Percentiles rank a stretch among this genome's conserved stretches.
Evolutionary conservation across 2,329 filamentous ascomycete species (phyloP).

Genomic region (Botryotinia globosa): DNA sequence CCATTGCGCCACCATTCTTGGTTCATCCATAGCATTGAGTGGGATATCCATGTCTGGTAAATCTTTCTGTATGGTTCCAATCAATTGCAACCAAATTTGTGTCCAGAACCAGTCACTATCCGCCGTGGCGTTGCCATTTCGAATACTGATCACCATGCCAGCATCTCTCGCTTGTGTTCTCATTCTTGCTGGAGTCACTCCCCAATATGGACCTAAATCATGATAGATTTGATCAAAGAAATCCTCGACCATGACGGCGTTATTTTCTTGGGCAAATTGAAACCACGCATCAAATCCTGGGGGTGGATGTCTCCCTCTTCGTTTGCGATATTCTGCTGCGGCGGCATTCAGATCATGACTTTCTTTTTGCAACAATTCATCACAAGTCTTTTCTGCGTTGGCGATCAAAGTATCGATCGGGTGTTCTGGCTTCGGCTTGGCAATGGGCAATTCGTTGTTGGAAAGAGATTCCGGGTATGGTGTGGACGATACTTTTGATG

Average conservation of each 20-base stretch:
- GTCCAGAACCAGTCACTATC: slow-evolving; percentile 44
- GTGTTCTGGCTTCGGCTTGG: slow-evolving; percentile 34
- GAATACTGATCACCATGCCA: slow-evolving; percentile 61
- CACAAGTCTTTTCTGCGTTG: slow-evolving; percentile 42
- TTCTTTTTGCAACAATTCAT: slow-evolving; percentile 43
- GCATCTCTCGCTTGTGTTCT: slow-evolving; percentile 52
- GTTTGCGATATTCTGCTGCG: slow-evolving; percentile 52
- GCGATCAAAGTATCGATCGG: slow-evolving; percentile 48
- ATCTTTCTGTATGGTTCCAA: slow-evolving; percentile 46
- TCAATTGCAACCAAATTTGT: slow-evolving; percentile 42
- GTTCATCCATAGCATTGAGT: slow-evolving; percentile 63
- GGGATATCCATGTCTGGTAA: slow-evolving; percentile 65
- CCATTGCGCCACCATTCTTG: slow-evolving; percentile 58
- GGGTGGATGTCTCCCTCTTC: slow-evolving; percentile 59
- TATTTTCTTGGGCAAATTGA: slow-evolving; percentile 49
- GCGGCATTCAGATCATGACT: slow-evolving; percentile 45
- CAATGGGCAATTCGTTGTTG: background rate
- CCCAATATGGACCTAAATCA: slow-evolving; percentile 49
- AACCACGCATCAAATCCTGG: slow-evolving; percentile 62
- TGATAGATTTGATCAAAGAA: slow-evolving; percentile 58
- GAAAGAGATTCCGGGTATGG: background rate
- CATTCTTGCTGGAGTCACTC: slow-evolving; percentile 45
- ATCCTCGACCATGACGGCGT: slow-evolving; percentile 57
- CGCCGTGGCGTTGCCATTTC: slow-evolving; percentile 51
- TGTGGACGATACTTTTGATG: background rate